Conservation (phyloP, 257 asterid genomes). For the Oldenlandia corymbosa region DNA sequence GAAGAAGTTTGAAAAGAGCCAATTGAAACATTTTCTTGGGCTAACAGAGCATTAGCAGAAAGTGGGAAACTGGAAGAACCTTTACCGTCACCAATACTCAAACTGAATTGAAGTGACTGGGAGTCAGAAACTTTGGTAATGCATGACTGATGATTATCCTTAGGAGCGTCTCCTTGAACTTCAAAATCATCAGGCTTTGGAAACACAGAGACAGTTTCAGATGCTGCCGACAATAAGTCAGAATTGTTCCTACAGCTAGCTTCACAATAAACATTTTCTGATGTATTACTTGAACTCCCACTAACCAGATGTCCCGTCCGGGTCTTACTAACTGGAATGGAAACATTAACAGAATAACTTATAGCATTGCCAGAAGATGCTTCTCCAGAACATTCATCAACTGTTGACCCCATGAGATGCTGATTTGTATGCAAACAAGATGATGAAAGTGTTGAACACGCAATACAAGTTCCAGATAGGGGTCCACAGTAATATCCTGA, state of each 20-base stretch:
- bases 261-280: constrained; percentile 47
- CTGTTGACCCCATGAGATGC: constrained; percentile 43
- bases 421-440: constrained; percentile 57
- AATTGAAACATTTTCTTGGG: constrained; percentile 3
- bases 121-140: constrained; percentile 38
- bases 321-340: constrained; percentile 14
- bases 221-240: constrained; percentile 43
- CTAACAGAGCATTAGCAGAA: constrained; percentile 10
- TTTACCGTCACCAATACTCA: constrained; percentile 15
- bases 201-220: constrained; percentile 34
- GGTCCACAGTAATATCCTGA: constrained; percentile 26
- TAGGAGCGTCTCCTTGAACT: constrained; percentile 47
- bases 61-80: constrained; percentile 20
- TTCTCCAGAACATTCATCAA: constrained; percentile 61
- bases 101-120: constrained; percentile 15
- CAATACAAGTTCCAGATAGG: constrained; percentile 53
- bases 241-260: constrained; percentile 43
- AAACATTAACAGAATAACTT: constrained; percentile 22
- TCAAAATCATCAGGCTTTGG: constrained; percentile 37
- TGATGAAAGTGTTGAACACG: constrained; percentile 66
- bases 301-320: constrained; percentile 38
- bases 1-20: constrained; percentile 16
- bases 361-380: constrained; percentile 37
- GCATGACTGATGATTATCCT: constrained; percentile 55
- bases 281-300: constrained; percentile 43